Base-by-base conservation (phyloP, 2,329 filamentous ascomycete genomes). In the Colletotrichum sp. region DNA sequence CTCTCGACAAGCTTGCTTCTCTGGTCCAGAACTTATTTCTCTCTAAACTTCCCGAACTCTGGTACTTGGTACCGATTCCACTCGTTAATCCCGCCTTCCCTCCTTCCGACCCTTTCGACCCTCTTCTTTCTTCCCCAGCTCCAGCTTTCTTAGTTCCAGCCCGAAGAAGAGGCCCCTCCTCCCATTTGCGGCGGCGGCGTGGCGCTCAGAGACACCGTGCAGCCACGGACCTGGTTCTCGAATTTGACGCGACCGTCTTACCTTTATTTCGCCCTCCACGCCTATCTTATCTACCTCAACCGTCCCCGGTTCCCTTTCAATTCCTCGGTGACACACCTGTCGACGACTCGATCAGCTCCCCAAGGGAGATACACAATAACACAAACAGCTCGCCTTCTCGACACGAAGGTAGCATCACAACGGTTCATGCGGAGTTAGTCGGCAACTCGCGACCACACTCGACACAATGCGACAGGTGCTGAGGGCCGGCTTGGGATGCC, bases 11-110 rank as follows among this genome's bases (percentile, higher is more conserved):
- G 25, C 16, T 32, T 34, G 66, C 43, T 34, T 43, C 32, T 55
- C 36, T 64, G 60, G 68, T 52, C 58, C 67, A 52, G 60, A 71
- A 55, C 43, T 65, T 65, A 43, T 18, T 30, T 22, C 27, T 62
- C 66, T 75, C 36, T 58, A 36, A 67, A 30, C 27, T 32, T 65
- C 58, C 28, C 34, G 28, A n/a, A 66, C 61, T 70, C 66, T 72
- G 88, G 88, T 88, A 88, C 86, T 90, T 81, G 77, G 87, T 90
- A 82, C 89, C 88, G 81, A 85, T 91, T 90, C 83, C 89, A 82
- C 83, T 91, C 89, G 88, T 88, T 89, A 82, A 61, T 66, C 30
- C 25, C 66, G 18, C 55, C 25, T 9, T 65, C 43, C 43, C 71
- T 72, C 66, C 74, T 27, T 36, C 61, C 25, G n/a, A 27, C 61